Percentiles rank a stretch among this genome's conserved stretches.
phyloP scores from a whole-genome alignment of 2,329 filamentous ascomycete genomes.

The Pleomassaria siparia region DNA sequence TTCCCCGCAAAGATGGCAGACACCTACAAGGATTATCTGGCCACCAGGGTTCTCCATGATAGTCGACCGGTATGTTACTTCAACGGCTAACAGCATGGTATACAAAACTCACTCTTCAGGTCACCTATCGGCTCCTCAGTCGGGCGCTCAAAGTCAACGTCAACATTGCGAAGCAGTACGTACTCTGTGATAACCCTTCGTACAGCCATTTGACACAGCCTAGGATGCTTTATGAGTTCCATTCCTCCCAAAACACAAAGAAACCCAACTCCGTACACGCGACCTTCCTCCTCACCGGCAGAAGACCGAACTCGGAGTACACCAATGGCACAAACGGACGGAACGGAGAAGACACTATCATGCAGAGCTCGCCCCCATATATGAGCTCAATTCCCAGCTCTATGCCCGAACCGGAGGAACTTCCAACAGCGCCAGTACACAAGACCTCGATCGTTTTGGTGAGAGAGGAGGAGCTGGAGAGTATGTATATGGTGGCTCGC shows the following conservation, averaged over 20 bases:
- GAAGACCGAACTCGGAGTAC: constrained; percentile 47
- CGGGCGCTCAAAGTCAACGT: constrained; percentile 80
- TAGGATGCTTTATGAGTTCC: constrained; percentile 86
- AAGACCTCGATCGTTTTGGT: constrained; percentile 66
- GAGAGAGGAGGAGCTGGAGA: constrained; percentile 70
- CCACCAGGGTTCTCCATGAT: constrained; percentile 74
- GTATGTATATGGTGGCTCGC: constrained; percentile 44
- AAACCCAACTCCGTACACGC: constrained; percentile 77
- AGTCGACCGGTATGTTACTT: constrained; percentile 63
- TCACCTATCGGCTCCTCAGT: constrained; percentile 85
- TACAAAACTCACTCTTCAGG: constrained; percentile 51
- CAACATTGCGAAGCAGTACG: constrained; percentile 85
- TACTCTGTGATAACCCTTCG: constrained; percentile 9
- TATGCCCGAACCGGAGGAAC: constrained; percentile 52
- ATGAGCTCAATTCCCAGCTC: constrained; percentile 71
- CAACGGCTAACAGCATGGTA: background rate
- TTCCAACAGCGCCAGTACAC: constrained; percentile 52
- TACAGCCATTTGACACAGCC: constrained; percentile 17
- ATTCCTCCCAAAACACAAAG: constrained; percentile 74
- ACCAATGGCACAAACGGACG: constrained; percentile 42
- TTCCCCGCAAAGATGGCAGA: constrained; percentile 46
- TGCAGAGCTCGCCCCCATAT: constrained; percentile 66
- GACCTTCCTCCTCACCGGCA: constrained; percentile 85
- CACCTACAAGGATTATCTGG: constrained; percentile 69
- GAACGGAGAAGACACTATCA: constrained; percentile 67